Base-by-base conservation (phyloP, 2,329 filamentous ascomycete species). In the Onygenales sp. region DNA sequence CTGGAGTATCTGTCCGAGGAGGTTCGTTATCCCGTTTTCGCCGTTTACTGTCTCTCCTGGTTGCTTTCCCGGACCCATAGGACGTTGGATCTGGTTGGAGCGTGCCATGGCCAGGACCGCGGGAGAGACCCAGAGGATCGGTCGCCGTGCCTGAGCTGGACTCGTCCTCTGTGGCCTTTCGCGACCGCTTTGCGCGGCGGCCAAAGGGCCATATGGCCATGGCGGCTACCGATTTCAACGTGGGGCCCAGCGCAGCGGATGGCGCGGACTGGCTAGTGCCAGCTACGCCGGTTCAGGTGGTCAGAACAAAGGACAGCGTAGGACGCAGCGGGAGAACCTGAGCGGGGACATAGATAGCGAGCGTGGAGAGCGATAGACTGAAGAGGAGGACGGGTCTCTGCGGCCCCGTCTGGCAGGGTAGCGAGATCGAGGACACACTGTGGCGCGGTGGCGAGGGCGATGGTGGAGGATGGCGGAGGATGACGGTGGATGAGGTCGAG, bases 191-290 rank as follows among this genome's bases (percentile, higher is more conserved):
- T 71, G 80, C 84, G 72, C 79, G 85, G 65, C 85, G 83, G 70
- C 84, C 79, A 71, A 94, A 95, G 57, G 85, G 87, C 89, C 88
- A 94, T 70, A 91, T 75, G 67, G 85, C 82, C 87, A 92, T 92
- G 63, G 61, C 65, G 65, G 58, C 49, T 42, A 54, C 54, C 56
- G 52, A 58, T 55, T 62, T 59, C 62, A 60, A 56, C 39, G 56
- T 53, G 53, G 50, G 56, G 49, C 54, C 56, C 59, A 52, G 57
- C 54, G 55, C 56, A 54, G 57, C 11, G 53, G 50, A 52, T 50
- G 58, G 59, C 59, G 58, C 58, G 57, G 51, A 65, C 57, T 63
- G 64, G 67, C 66, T 47, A 48, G 37, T 34, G 36, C 42, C 53
- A 48, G 27, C 48, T 40, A 48, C 36, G 47, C 47, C 54, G 47